These are phyloP conservation scores for Helianthus tuberosus DNA, from an alignment of 129 eudicot genomes.

Conservation along the genomic window DNA sequence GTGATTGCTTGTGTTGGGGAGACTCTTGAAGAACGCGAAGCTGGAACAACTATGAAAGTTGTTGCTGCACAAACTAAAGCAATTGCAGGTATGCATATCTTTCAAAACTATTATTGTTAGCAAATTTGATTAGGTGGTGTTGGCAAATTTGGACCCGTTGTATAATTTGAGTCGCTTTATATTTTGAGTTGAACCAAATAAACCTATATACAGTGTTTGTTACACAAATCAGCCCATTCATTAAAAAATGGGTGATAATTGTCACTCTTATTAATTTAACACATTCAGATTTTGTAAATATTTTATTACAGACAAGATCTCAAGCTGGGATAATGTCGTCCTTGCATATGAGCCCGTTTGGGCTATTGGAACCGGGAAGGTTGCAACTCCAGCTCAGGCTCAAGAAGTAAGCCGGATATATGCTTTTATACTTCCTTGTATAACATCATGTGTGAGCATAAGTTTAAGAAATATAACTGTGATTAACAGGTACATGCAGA, in stretches of 20 bases:
- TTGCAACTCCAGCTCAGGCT: slow-evolving; percentile 69
- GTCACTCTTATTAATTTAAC: too few relatives aligned
- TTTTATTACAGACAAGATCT: slow-evolving; percentile 45
- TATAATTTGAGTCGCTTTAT: too few relatives aligned
- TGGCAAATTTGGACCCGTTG: too few relatives aligned
- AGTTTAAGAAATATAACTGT: background rate
- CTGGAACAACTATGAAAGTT: slow-evolving; percentile 62
- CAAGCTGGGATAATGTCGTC: slow-evolving; percentile 61
- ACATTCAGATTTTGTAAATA: background rate
- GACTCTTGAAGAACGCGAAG: slow-evolving; percentile 66
- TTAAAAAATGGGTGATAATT: too few relatives aligned
- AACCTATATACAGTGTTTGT: too few relatives aligned
- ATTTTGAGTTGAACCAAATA: too few relatives aligned
- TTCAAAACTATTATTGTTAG: background rate
- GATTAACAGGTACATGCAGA: slow-evolving; percentile 56
- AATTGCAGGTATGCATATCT: slow-evolving; percentile 53
- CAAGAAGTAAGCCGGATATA: slow-evolving; percentile 53
- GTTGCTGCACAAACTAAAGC: slow-evolving; percentile 77
- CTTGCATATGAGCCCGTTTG: slow-evolving; percentile 75
- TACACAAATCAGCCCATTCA: too few relatives aligned
- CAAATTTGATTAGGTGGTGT: background rate
- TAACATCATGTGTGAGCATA: background rate
- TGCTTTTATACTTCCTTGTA: background rate
- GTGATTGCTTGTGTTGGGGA: slow-evolving; percentile 79
- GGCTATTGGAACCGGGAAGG: slow-evolving; percentile 83